Base-by-base conservation (phyloP, 1,139 yeast genomes). In the Debaryomyces subglobosus region DNA sequence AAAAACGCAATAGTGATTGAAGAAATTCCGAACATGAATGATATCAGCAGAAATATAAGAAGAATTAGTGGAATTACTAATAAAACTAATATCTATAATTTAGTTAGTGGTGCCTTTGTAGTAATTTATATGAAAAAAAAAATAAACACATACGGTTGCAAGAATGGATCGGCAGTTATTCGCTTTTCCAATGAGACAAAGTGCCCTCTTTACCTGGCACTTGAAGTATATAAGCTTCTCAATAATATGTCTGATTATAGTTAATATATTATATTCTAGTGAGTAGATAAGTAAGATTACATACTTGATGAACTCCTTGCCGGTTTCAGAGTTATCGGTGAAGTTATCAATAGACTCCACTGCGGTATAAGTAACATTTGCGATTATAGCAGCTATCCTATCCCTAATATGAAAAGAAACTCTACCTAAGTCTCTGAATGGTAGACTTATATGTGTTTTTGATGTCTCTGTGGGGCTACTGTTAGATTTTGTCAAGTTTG, bases 21-120 rank as follows among this genome's bases (percentile, higher is more conserved):
- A 4, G 64, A 60, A 32, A 61, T 42, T n/a, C 62, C 64, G 48
- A 61, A 52, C 64, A 60, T 60, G 32, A 41, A n/a, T 12, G 49
- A 25, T 15, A 39, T 38, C 21, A 39, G 6, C 35, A 40, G 38
- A 15, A 45, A 20, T 29, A 45, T 18, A 3, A 45, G 15, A 21
- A 47, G 13, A 15, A 36, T 24, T 20, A 44, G 13, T n/a, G 49
- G 49, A 15, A 43, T 27, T 12, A 29, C 18, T 34, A 43, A 16
- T 16, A 47, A 27, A 24, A 44, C 21, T 29, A 39, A 24, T 33
- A 47, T 21, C 43, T 40, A 12, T 12, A 12, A 4, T 18, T 9
- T n/a, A n/a, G 43, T 36, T 37, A 42, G 34, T 37, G 33, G 9
- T n/a, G 15, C 23, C 23, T 10, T 21, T 13, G 4, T 21, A 9